Evolutionary conservation across 2,329 filamentous ascomycete genomes (phyloP).

Genomic region (Aspergillus quadrilineatus): DNA sequence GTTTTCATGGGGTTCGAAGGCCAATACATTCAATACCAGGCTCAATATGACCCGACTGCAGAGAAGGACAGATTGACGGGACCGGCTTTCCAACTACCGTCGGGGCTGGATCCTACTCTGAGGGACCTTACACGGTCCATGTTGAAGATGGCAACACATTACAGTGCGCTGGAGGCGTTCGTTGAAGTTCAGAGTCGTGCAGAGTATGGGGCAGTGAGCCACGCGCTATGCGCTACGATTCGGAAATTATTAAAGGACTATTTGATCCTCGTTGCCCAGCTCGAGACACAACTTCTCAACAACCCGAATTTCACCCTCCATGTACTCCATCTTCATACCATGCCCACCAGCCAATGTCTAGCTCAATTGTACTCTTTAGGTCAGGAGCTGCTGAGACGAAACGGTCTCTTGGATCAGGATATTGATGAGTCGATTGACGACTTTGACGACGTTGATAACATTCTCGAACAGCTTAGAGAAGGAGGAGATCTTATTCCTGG

Average conservation of each 20-base stretch:
- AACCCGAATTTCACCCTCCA: conserved; percentile 89
- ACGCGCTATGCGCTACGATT: conserved; percentile 93
- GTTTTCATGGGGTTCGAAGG: conserved; percentile 98
- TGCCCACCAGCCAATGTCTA: conserved; percentile 88
- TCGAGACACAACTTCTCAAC: conserved; percentile 89
- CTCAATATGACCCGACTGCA: conserved; percentile 75
- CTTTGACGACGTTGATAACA: conserved; percentile 84
- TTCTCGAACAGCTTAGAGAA: conserved; percentile 83
- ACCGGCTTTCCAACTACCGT: conserved; percentile 73
- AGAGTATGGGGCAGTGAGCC: conserved; percentile 91
- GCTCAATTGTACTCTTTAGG: conserved; percentile 84
- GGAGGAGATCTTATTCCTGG: conserved; percentile 78
- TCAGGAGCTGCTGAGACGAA: conserved; percentile 82
- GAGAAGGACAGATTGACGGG: conserved; percentile 86
- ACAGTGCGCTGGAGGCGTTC: conserved; percentile 86
- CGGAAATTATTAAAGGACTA: conserved; percentile 91
- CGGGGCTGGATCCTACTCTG: conserved; percentile 85
- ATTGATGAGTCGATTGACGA: conserved; percentile 69
- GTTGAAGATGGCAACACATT: conserved; percentile 92
- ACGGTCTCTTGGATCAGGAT: conserved; percentile 76
- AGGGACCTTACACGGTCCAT: conserved; percentile 84
- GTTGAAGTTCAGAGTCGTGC: conserved; percentile 91
- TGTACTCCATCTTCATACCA: conserved; percentile 85
- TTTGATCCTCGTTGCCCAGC: conserved; percentile 83
- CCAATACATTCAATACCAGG: conserved; percentile 88